phyloP scores from a whole-genome alignment of 441 rosid species.

The Isatis lusitanica region DNA sequence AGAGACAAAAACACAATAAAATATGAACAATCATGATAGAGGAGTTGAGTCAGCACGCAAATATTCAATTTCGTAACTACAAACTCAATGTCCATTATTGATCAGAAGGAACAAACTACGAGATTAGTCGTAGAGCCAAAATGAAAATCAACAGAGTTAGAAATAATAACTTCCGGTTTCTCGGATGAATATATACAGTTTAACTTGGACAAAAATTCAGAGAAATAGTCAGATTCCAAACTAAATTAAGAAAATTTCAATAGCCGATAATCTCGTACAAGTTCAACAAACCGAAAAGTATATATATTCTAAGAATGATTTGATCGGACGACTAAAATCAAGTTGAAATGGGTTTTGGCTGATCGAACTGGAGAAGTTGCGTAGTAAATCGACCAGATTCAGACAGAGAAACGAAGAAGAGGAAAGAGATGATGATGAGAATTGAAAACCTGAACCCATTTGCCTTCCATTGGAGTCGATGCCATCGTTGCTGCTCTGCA shows the following conservation, averaged over 20 bases:
- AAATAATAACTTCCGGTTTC: no score
- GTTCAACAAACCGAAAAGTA: neutral
- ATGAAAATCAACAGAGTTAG: no score
- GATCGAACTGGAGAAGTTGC: neutral
- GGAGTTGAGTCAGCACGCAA: neutral
- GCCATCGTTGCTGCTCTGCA: slow-evolving; percentile 18
- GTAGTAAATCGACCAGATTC: neutral
- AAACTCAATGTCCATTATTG: neutral
- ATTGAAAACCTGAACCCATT: slow-evolving; percentile 59
- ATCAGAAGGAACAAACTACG: no score
- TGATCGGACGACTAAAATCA: neutral
- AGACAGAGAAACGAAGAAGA: neutral
- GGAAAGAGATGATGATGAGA: neutral
- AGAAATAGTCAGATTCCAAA: no score
- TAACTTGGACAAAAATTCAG: no score
- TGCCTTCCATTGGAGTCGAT: slow-evolving; percentile 46
- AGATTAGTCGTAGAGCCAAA: no score
- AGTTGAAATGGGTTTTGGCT: neutral
- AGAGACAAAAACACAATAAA: neutral
- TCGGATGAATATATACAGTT: no score
- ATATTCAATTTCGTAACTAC: neutral
- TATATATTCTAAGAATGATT: neutral
- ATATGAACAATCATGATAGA: neutral
- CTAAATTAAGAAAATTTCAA: no score
- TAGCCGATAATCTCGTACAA: neutral